Percentiles rank a stretch among this genome's conserved stretches.
phyloP scores from a whole-genome alignment of 371 early-diverging fungal genomes.

The Rhizopus stolonifer region DNA sequence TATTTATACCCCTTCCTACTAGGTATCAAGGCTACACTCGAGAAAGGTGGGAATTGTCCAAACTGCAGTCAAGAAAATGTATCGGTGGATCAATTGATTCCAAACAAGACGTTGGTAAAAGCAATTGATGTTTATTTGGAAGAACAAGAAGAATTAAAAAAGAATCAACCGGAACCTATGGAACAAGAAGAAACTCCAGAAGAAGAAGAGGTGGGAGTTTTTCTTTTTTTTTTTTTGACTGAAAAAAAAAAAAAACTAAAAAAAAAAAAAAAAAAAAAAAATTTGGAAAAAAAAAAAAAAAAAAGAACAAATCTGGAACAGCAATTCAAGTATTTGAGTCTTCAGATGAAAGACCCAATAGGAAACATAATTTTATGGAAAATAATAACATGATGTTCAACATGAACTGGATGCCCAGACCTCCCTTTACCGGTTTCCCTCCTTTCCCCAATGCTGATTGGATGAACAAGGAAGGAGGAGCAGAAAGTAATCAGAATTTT shows the following conservation, averaged over 20 bases:
- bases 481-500: not conserved
- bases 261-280: slow-evolving; percentile 7
- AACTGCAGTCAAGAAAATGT: slow-evolving; percentile 34
- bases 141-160: slow-evolving; percentile 23
- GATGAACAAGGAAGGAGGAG: slow-evolving; percentile 10
- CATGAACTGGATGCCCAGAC: slow-evolving; percentile 44
- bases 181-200: slow-evolving; percentile 3
- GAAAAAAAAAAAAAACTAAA: not conserved
- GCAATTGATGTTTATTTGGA: slow-evolving; percentile 32
- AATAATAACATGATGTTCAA: slow-evolving; percentile 24
- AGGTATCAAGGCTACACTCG: slow-evolving; percentile 35
- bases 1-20: slow-evolving; percentile 17
- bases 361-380: slow-evolving; percentile 17
- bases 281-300: not conserved
- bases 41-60: slow-evolving; percentile 35
- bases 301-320: slow-evolving; percentile 18
- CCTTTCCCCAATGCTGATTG: slow-evolving; percentile 25
- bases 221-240: too few relatives aligned
- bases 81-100: slow-evolving; percentile 28
- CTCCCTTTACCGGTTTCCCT: slow-evolving; percentile 38
- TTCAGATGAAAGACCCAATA: slow-evolving; percentile 28
- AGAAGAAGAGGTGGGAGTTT: not conserved
- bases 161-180: slow-evolving; percentile 18
- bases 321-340: slow-evolving; percentile 36
- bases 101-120: slow-evolving; percentile 36